Evolutionary conservation across 768 basidiomycete species (phyloP), one percentile per base, ranked within the genome.

Genomic region (Hypholoma sublateritium): DNA sequence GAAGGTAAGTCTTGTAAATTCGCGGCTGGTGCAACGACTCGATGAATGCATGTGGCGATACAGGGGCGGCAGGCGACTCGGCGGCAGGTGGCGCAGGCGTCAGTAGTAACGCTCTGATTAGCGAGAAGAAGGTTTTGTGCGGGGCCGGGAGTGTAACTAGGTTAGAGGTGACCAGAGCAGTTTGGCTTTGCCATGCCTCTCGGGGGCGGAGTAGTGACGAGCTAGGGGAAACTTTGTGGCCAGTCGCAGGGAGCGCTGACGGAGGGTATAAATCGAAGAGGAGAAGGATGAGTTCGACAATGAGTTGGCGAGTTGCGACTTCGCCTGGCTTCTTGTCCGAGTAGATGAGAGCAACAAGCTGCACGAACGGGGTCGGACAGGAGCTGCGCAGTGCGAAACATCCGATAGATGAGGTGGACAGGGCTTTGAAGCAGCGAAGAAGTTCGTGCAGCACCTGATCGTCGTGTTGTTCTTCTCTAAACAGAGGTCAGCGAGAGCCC

Each of bases 241-340:
- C 77, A 21, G 74, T 69, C 5, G 83, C 80, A 2, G 89, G 86
- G 12, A 90, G 79, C 3, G 87, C 79, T 0, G 86, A 83, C 2
- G 80, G 64, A 2, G 94, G 93, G 65, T 93, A 98, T 14, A 98
- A 73, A 2, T 98, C 95, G 66, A 95, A 96, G 6, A 98, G 77
- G 55, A 89, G 79, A n/a, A 88, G 77, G 47, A 98, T 77, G 14
- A 99, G 77, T 52, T 98, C 97, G 42, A 91, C 75, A 36, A 99
- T 95, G 54, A 98, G 82, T 65, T 95, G 93, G 34, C 95, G 86
- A 4, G 92, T 89, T 3, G 86, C 83, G 8, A 98, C 79, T 37
- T 99, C 97, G 43, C 97, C 97, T 0, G 97, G 97, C 69, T 95
- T 97, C 78, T 98, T 98, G 77, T 98, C 96, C 3, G 95, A 96